Evolutionary conservation across 1,139 yeast genomes (phyloP).

Genomic region (Suzukiozyma palmioleophila): DNA sequence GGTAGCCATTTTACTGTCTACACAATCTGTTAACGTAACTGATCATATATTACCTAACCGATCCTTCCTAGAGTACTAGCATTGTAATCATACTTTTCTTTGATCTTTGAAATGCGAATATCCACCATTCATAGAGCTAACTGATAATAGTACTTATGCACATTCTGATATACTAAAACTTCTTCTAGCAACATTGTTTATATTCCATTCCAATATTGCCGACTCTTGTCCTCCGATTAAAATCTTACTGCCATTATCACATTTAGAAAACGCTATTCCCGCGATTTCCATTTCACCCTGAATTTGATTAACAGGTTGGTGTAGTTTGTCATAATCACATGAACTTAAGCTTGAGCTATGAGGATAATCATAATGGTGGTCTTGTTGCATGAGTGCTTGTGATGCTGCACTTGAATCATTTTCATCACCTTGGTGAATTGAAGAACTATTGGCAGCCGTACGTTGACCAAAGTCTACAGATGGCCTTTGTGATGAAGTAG

Average conservation of each 20-base stretch:
- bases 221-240: conserved; percentile 42
- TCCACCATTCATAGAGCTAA: not conserved
- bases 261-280: conserved; percentile 36
- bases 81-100: too few relatives aligned
- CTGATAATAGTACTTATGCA: conserved; percentile 13
- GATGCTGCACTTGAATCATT: not conserved
- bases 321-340: conserved; percentile 21
- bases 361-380: conserved; percentile 4
- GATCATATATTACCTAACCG: conserved; percentile 1
- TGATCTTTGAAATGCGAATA: too few relatives aligned
- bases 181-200: conserved; percentile 37
- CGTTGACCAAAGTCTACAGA: conserved; percentile 10
- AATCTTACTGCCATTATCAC: conserved; percentile 23
- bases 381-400: conserved; percentile 1
- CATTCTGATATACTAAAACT: conserved; percentile 36
- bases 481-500: conserved; percentile 13
- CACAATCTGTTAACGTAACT: not conserved
- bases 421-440: not conserved
- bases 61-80: not conserved
- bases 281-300: conserved; percentile 45
- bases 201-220: conserved; percentile 41
- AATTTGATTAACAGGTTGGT: conserved; percentile 31
- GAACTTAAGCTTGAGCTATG: conserved; percentile 7
- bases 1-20: not conserved
- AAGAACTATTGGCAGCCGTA: conserved; percentile 7